Evolutionary conservation across 441 rosid genomes (phyloP), one percentile per base, ranked within the genome.

Genomic region (California macrophylla): DNA sequence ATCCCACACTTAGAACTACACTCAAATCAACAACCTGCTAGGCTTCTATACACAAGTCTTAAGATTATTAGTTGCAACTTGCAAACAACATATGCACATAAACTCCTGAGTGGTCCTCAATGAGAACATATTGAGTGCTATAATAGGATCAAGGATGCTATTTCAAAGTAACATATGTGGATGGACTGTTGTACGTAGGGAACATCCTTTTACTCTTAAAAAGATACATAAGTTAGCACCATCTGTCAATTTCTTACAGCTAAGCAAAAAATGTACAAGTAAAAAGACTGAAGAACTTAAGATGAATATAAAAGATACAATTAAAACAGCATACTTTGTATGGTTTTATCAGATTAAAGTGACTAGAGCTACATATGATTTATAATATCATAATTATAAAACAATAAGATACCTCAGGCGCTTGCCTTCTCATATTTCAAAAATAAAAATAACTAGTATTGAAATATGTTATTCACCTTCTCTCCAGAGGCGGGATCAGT

Each of bases 401-500:
- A 24, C 36, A 72, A 66, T 10, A 21, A 71, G 26, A 64, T 36
- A 5, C 42, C 21, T 4, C 9, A 13, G 30, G 32, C 64, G 1
- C 32, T 25, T 60, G 64, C n/a, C 16, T 24, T 58, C 30, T 58
- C 64, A 12, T 58, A 58, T 58, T 58, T 58, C 30, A 58, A 58
- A 58, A 9, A 23, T 56, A 56, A 1, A 21, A 56, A 10, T 58
- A 23, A 24, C 12, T 58, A 10, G 64, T 58, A 58, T 9, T 26
- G 65, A 12, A 50, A 16, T 29, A 16, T 66, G 66, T 69, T 30
- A 71, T 54, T 74, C 68, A 87, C 97, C 97, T 89, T 87, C 77
- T 84, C 91, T 66, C 93, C 93, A 60, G 94, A 90, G 76, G 79
- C 79, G 75, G 99, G 99, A 81, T 94, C 99, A 34, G 69, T 81